Percentiles rank a stretch among this genome's conserved stretches.
These are phyloP conservation scores for Saccharomycopsis crataegensis DNA, from an alignment of 1,139 yeast genomes.

Conservation along the genomic window DNA sequence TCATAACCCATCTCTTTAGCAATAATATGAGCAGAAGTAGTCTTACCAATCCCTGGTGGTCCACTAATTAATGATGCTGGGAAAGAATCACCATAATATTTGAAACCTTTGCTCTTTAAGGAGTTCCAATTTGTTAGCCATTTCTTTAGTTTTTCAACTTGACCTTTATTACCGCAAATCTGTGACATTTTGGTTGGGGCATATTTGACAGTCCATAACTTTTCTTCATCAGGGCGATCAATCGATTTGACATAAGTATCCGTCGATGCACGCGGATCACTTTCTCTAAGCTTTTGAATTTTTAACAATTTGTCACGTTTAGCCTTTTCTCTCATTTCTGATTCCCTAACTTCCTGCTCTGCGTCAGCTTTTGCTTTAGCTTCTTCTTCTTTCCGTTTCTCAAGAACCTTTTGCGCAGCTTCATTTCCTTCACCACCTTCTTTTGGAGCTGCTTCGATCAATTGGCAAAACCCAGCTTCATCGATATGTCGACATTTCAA, in stretches of 20 bases:
- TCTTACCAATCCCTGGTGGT: conserved; percentile 81
- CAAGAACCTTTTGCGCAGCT: conserved; percentile 66
- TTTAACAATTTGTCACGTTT: conserved; percentile 26
- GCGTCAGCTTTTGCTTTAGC: conserved; percentile 44
- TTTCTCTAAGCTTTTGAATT: conserved; percentile 19
- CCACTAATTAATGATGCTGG: conserved; percentile 84
- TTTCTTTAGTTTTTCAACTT: conserved; percentile 51
- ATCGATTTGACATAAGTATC: conserved; percentile 23
- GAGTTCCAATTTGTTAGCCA: conserved; percentile 79
- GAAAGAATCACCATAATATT: conserved; percentile 48
- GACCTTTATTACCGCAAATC: conserved; percentile 86
- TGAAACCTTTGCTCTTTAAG: conserved; percentile 43
- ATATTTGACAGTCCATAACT: conserved; percentile 87
- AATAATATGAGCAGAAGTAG: conserved; percentile 70
- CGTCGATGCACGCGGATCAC: conserved; percentile 11
- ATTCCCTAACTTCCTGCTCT: conserved; percentile 36
- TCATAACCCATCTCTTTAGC: conserved; percentile 66
- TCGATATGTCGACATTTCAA: conserved; percentile 72
- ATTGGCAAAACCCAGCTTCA: conserved; percentile 76
- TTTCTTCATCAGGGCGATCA: conserved; percentile 41
- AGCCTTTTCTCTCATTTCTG: conserved; percentile 26
- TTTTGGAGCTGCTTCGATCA: conserved; percentile 76
- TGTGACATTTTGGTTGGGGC: conserved; percentile 75
- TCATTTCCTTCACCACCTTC: conserved; percentile 82
- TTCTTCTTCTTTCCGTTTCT: conserved; percentile 60